Evolutionary conservation across 2,329 filamentous ascomycete genomes (phyloP), one percentile per base, ranked within the genome.

Genomic region (Erysiphe pulchra): DNA sequence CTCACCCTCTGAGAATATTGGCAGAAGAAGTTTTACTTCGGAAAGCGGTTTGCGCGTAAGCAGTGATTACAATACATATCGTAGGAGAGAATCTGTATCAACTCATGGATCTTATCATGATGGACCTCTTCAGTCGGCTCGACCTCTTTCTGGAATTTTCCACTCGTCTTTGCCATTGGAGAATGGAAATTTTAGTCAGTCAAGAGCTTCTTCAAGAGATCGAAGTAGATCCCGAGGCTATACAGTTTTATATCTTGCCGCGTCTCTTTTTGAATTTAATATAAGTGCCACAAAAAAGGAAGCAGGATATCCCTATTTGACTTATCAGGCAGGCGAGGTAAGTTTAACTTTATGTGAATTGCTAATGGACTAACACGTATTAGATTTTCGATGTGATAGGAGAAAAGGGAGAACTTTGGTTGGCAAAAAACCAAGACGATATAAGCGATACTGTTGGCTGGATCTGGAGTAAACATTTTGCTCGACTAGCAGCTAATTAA

Each of bases 401-500:
- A 30, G 86, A 94, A 61, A 94, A 94, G 60, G 90, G 90, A 51
- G 90, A 98, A 65, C 70, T 95, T 43, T 98, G 90, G 90, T 74
- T 98, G 47, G 90, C 90, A 45, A 84, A 84, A 61, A 98, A 98
- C 59, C 90, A 98, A 63, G 90, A 98, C 57, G 90, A 98, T 60
- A 65, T 75, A 1, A 69, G 66, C 11, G 72, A 80, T 51, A 70
- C 76, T 51, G 77, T 95, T 32, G 90, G 90, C 45, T 98, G 90
- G 90, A 93, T 98, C 56, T 98, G 90, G 90, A 92, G 86, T 56
- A 94, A 94, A 61, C 90, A 98, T 64, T 98, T 98, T 67, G 80
- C 80, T 38, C 67, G 67, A 46, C 57, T 73, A 43, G 62, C 62
- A 30, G 54, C 56, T n/a, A 59, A 60, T 45, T 59, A 49, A 50